Conservation (phyloP, 371 early-diverging fungal species). For the Chytridium lagenaria region DNA sequence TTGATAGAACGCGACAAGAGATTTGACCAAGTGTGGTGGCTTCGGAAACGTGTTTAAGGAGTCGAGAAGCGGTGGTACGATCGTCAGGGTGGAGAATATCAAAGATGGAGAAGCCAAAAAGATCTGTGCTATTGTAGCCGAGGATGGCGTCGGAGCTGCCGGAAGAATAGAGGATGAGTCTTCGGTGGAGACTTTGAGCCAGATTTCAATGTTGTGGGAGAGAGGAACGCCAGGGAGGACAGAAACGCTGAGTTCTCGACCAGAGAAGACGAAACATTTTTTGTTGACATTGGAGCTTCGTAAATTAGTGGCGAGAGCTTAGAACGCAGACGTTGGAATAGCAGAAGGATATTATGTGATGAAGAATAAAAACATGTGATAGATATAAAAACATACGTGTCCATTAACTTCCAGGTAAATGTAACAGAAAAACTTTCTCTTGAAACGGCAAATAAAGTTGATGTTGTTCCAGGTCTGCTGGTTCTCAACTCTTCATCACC, state of each 20-base stretch:
- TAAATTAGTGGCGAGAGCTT: too few relatives aligned
- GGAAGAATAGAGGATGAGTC: slow-evolving; percentile 59
- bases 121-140: slow-evolving; percentile 46
- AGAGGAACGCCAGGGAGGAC: slow-evolving; percentile 38
- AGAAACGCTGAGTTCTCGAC: slow-evolving; percentile 56
- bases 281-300: slow-evolving; percentile 63
- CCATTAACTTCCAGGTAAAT: slow-evolving; percentile 69
- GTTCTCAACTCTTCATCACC: slow-evolving; percentile 62
- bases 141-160: slow-evolving; percentile 22
- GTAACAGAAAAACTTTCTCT: slow-evolving; percentile 60
- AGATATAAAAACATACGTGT: slow-evolving; percentile 45
- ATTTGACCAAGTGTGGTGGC: slow-evolving; percentile 37
- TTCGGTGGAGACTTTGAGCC: slow-evolving; percentile 67
- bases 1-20: neutral
- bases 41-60: slow-evolving; percentile 57
- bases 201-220: slow-evolving; percentile 50
- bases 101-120: slow-evolving; percentile 62
- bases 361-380: neutral
- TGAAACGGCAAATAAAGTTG: slow-evolving; percentile 64
- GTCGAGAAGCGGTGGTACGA: slow-evolving; percentile 37
- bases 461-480: slow-evolving; percentile 47
- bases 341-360: neutral
- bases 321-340: too few relatives aligned
- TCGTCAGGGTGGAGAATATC: slow-evolving; percentile 63
- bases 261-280: slow-evolving; percentile 67